Base-by-base conservation (phyloP, 2,329 filamentous ascomycete species). In the Colletotrichum sp. region DNA sequence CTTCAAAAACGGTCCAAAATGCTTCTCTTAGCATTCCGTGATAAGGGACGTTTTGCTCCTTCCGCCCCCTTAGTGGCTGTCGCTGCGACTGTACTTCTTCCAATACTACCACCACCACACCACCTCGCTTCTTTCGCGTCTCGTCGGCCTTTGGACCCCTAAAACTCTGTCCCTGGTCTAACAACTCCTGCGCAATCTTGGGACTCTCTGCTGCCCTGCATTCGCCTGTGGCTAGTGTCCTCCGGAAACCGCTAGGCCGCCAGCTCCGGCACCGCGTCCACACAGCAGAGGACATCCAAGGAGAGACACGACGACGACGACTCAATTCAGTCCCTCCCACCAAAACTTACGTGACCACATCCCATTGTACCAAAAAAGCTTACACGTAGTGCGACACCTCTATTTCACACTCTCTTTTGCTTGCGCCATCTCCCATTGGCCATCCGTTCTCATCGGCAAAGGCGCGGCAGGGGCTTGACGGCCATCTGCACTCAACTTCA, bases 111-210 rank as follows among this genome's bases (percentile, higher is more conserved):
- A 61, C 71, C 2, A 24, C 12, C 66, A 61, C 66, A 61, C 52
- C 55, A 69, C 18, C 69, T 72, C 62, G 62, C 73, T 36, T 21
- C 34, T 72, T 43, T 61, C 62, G 55, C 56, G 55, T 72, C 69
- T 48, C 55, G n/a, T 67, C 55, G 26, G 62, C 56, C 55, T 52
- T 48, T 48, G 69, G 69, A 75, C 73, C 73, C 72, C 43, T 67
- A 67, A 66, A 67, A 62, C 38, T 55, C 34, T 32, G 14, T 43
- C 36, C n/a, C 52, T 52, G 48, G 26, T 26, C 36, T 64, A 36
- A 36, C 36, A 16, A 58, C 13, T 56, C 24, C 59, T 32, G 13
- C 21, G 24, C 34, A 48, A 24, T 52, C 36, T 24, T 48, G 36
- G 59, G 32, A 62, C 14, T 38, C 32, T 21, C 16, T 26, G 6